phyloP scores from a whole-genome alignment of 257 asterid genomes.

The Capsicum rhomboideum region DNA sequence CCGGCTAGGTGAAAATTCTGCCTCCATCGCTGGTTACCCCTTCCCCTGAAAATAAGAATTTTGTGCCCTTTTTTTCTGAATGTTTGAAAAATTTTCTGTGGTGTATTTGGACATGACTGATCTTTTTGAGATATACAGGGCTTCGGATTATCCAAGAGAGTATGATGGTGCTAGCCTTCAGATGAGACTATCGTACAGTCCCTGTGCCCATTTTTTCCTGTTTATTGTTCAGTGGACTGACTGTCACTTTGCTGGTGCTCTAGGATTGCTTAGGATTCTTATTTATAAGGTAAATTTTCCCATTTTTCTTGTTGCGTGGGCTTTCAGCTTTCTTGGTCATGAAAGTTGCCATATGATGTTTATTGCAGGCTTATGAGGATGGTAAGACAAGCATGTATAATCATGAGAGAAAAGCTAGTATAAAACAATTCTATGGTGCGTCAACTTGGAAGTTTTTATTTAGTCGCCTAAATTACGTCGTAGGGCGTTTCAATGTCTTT shows the following conservation, averaged over 20 bases:
- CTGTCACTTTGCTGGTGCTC: constrained; percentile 79
- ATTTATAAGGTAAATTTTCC: constrained; percentile 58
- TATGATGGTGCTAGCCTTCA: constrained; percentile 80
- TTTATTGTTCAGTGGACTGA: constrained; percentile 94
- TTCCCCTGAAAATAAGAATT: background rate
- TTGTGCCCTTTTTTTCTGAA: background rate
- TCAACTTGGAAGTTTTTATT: background rate
- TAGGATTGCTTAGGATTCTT: constrained; percentile 76
- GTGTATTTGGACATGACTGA: background rate
- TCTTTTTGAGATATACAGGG: constrained; percentile 46
- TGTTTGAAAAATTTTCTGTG: background rate
- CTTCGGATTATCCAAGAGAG: constrained; percentile 66
- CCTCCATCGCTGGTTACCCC: background rate
- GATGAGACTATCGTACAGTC: constrained; percentile 94
- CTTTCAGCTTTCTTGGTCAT: background rate
- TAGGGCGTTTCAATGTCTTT: background rate
- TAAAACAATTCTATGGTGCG: constrained; percentile 86
- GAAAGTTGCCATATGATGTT: constrained; percentile 11
- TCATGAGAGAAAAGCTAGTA: constrained; percentile 73
- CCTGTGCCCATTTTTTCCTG: constrained; percentile 72
- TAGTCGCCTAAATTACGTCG: background rate
- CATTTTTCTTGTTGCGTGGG: background rate
- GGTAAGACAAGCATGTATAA: constrained; percentile 76
- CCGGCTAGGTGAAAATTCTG: background rate
- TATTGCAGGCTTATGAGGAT: constrained; percentile 68